These are phyloP conservation scores for Crithidia thermophila DNA, from an alignment of 208 protist genomes.

Conservation along the genomic window DNA sequence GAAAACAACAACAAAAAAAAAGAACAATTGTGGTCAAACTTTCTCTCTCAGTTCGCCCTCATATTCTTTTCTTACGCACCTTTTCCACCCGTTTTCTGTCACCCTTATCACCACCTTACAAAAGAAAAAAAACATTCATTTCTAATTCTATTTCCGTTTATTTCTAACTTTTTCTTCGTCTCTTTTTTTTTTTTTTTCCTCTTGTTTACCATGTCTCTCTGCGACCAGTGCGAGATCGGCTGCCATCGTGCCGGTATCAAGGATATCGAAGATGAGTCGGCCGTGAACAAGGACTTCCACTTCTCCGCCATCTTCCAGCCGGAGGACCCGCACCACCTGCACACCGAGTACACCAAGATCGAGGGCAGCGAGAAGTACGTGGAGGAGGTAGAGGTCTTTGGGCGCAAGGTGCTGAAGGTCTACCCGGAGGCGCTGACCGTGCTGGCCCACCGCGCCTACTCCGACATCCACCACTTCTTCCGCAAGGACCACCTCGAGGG, in stretches of 20 bases:
- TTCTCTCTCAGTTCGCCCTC: background rate
- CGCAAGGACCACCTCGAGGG: conserved; percentile 95
- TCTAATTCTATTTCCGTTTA: no score
- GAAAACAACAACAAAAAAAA: conserved; percentile 2
- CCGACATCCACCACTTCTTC: conserved; percentile 96
- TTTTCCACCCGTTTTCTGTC: no score
- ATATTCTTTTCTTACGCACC: background rate
- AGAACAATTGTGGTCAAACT: background rate
- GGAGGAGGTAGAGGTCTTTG: conserved; percentile 73
- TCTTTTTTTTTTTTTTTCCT: background rate
- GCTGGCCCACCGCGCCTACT: conserved; percentile 90
- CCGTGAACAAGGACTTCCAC: conserved; percentile 60
- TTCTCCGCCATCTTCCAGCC: conserved; percentile 89
- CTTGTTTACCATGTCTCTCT: conserved; percentile 41
- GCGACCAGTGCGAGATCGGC: conserved; percentile 75
- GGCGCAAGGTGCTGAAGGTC: conserved; percentile 87
- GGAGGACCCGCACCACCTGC: conserved; percentile 75
- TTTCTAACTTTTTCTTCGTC: conserved; percentile 14
- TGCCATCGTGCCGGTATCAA: conserved; percentile 44
- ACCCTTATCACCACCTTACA: no score
- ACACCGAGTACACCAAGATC: conserved; percentile 87
- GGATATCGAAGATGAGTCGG: conserved; percentile 79
- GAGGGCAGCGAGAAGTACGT: conserved; percentile 79
- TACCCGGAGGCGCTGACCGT: conserved; percentile 89
- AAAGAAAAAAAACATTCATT: no score